phyloP scores from a whole-genome alignment of 1,139 yeast species.

The Sugiyamaella pinicola region DNA sequence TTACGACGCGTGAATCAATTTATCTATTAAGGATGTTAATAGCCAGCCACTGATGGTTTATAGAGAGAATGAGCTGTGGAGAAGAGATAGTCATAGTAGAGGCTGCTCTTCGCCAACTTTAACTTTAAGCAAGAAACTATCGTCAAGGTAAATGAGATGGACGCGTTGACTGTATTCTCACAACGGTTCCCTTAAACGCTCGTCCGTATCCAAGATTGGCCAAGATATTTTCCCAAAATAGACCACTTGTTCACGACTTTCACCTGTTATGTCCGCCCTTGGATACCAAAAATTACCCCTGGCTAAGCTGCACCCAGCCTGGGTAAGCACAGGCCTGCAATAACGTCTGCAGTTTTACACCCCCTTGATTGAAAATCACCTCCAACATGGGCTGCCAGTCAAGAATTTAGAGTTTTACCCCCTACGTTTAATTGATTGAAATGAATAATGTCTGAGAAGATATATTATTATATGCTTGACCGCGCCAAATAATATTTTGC shows the following conservation, averaged over 20 bases:
- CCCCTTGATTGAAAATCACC: conserved; percentile 5
- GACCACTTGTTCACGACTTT: neutral
- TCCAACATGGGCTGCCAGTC: neutral
- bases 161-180: too few relatives aligned
- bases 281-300: neutral
- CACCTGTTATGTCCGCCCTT: neutral
- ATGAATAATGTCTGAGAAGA: neutral
- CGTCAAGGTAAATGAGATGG: too few relatives aligned
- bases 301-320: neutral
- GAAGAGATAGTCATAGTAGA: too few relatives aligned
- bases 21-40: too few relatives aligned
- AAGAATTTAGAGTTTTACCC: conserved; percentile 9
- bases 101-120: too few relatives aligned
- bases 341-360: neutral
- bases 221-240: neutral
- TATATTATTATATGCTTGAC: neutral
- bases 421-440: conserved; percentile 6
- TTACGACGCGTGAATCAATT: too few relatives aligned
- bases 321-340: neutral
- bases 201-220: neutral
- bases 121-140: too few relatives aligned
- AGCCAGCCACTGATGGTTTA: too few relatives aligned
- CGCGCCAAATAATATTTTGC: neutral
- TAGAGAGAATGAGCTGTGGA: too few relatives aligned
- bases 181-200: too few relatives aligned